Evolutionary conservation across 139 green algal genomes (phyloP).

Genomic region (Tetraselmis striata): DNA sequence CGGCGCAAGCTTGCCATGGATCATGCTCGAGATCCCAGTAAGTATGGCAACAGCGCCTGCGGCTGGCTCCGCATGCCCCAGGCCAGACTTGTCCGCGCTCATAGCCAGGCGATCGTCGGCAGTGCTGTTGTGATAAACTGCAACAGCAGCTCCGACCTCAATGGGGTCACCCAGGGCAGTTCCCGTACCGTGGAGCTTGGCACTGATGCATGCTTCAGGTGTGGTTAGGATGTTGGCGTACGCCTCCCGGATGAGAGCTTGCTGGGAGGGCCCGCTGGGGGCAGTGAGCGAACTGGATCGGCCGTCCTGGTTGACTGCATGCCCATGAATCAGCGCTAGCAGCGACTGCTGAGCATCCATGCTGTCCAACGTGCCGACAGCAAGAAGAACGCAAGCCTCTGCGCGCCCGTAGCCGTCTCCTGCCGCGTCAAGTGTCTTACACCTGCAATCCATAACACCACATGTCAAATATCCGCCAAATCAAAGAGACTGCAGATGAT

Average conservation of each 20-base stretch:
- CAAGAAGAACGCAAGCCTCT: constrained; percentile 30
- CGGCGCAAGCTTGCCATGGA: background rate
- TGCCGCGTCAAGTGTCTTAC: constrained; percentile 71
- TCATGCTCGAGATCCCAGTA: background rate
- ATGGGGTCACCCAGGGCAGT: constrained; percentile 49
- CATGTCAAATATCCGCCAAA: too few relatives aligned
- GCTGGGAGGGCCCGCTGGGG: constrained; percentile 43
- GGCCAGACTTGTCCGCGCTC: constrained; percentile 50
- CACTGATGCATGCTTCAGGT: background rate
- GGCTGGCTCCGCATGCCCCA: constrained; percentile 69
- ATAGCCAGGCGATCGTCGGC: constrained; percentile 31
- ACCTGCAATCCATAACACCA: too few relatives aligned
- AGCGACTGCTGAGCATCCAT: too few relatives aligned
- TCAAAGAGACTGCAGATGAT: too few relatives aligned
- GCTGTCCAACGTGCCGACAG: background rate
- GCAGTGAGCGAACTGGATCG: constrained; percentile 40
- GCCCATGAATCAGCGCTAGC: background rate
- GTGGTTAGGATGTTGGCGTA: background rate
- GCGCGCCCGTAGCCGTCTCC: constrained; percentile 75
- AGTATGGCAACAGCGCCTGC: constrained; percentile 28
- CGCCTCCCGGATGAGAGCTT: constrained; percentile 12
- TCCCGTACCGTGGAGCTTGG: background rate
- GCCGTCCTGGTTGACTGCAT: constrained; percentile 49
- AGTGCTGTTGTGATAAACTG: background rate
- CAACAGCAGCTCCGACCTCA: constrained; percentile 32